Evolutionary conservation across 192 early-diverging fungal genomes (phyloP), one percentile per base, ranked within the genome.

Genomic region (Coemansia sp.): DNA sequence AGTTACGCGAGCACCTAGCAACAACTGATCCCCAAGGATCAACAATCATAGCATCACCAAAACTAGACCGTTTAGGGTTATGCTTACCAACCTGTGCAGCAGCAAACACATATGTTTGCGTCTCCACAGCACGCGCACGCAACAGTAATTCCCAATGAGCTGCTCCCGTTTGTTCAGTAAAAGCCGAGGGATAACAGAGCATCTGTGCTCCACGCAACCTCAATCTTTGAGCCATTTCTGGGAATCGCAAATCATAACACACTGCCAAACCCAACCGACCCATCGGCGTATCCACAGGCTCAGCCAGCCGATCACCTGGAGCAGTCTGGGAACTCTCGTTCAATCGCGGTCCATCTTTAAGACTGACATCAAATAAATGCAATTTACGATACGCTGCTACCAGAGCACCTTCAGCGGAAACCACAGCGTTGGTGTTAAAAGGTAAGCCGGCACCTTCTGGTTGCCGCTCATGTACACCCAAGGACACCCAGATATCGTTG

Each of bases 161-260:
- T 27, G 77, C 74, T 13, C 91, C 91, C 3, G 91, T 93, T 28
- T 73, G 72, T 50, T 86, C 50, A 1, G 91, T 92, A 51, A 93
- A 93, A 5, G 89, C 91, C 13, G 85, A 86, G 14, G 91, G 89
- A 55, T 79, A 93, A 17, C 87, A 80, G 6, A 93, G 61, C 17
- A 92, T 69, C 30, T 93, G 81, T 5, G 87, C 87, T 3, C 83
- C 83, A 18, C 63, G 54, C 17, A 53, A 60, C 5, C 84, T 63
- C 35, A 85, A 77, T 0, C 43, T 48, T 40, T 85, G 58, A 1
- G 86, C 78, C 50, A 86, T 43, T 53, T 87, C 86, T 0, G 91
- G 81, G 55, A 93, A 93, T 33, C 91, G 78, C 27, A 93, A 10
- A 60, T 93, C 91, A 65, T 93, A 93, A 62, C 91, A 93, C 35